Conservation (phyloP, 768 basidiomycete species). For the Phlebiopsis gigantea region DNA sequence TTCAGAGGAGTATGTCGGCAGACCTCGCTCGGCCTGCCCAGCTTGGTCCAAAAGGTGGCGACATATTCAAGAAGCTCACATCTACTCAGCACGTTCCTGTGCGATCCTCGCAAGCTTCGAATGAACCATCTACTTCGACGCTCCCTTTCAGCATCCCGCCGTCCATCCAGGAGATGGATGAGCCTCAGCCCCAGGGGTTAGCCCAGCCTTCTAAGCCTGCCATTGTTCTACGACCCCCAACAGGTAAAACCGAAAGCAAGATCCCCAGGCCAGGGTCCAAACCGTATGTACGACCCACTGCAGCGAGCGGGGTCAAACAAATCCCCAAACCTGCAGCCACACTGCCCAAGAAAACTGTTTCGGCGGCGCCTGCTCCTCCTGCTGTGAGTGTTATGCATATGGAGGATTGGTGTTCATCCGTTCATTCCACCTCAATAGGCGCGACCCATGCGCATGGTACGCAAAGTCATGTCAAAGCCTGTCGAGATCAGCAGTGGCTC, state of each 20-base stretch:
- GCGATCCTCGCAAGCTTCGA: neutral
- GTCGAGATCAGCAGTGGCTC: constrained; percentile 6
- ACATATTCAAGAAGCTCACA: constrained; percentile 11
- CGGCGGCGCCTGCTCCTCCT: constrained; percentile 1
- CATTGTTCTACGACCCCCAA: constrained; percentile 24
- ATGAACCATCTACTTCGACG: constrained; percentile 13
- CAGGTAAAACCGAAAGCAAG: constrained; percentile 24
- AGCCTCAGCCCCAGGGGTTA: constrained; percentile 3
- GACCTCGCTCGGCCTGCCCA: constrained; percentile 25
- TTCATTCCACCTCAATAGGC: neutral
- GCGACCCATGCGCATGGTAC: constrained; percentile 13
- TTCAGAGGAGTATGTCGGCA: constrained; percentile 29
- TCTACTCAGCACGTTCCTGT: constrained; percentile 6
- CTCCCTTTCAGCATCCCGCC: constrained; percentile 8
- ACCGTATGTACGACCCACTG: constrained; percentile 24
- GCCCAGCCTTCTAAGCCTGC: constrained; percentile 4
- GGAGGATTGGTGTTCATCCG: neutral
- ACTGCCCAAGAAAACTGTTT: constrained; percentile 2
- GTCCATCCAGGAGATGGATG: constrained; percentile 19
- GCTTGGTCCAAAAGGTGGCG: constrained; percentile 7
- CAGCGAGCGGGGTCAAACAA: neutral
- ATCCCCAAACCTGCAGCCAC: neutral
- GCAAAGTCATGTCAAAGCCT: constrained; percentile 7
- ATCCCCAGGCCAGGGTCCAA: constrained; percentile 31
- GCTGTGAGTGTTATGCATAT: neutral